Base-by-base conservation (phyloP, 768 basidiomycete genomes). In the Kwoniella newhampshirensis region DNA sequence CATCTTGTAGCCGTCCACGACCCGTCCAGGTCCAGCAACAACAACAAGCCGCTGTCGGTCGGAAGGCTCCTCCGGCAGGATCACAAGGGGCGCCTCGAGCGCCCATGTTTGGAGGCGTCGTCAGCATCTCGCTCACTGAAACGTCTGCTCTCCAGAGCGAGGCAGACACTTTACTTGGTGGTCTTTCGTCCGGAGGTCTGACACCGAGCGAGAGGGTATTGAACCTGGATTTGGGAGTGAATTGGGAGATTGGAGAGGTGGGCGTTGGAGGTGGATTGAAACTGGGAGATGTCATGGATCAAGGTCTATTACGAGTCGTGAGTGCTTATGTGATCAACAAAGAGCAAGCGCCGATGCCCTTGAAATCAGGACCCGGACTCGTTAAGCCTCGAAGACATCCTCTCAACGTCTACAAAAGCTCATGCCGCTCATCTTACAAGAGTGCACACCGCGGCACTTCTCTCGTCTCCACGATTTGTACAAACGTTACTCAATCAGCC, bases 221-320 rank as follows among this genome's bases (percentile, higher is more conserved):
- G 72, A 81, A 81, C 41, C 76, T 87, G 42, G 80, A 78, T 27
- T 85, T 92, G 49, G 77, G 81, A n/a, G 85, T 88, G 12, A 79
- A 79, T 50, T 96, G 91, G 91, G 85, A 88, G 66, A 85, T 89
- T 2, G 82, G 84, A 41, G 80, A 82, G 57, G 81, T 82, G 21
- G 86, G 87, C 13, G 78, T 88, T 18, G 88, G 86, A 3, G 82
- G 85, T 20, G 70, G 75, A 20, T 76, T 89, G 27, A 78, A 83
- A 21, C 73, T 78, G 8, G 81, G 81, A 18, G 84, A 84, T 20
- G 67, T 77, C 7, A 68, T 76, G 45, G 67, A 85, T 20, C 45
- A 2, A 78, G 78, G 6, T 76, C 57, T 36, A 79, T 42, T 87
- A 37, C 73, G 60, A 28, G 79, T 91, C 32, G 91, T 91, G 64